Base-by-base conservation (phyloP, 345 rosid species). In the Eucalyptus grandis region DNA sequence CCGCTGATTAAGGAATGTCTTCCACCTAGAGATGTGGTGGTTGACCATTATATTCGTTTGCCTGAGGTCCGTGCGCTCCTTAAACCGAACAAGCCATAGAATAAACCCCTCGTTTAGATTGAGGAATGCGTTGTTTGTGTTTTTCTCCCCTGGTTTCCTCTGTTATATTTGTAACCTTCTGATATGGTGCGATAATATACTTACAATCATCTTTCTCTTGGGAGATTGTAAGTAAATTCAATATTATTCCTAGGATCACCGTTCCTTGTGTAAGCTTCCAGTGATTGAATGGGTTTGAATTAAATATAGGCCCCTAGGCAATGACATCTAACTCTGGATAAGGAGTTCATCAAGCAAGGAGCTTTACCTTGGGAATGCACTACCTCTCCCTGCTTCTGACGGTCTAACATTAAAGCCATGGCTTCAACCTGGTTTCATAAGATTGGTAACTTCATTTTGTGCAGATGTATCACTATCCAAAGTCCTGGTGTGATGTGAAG, bases 1-100 rank as follows among this genome's bases (percentile, higher is more conserved):
- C 91, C 93, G 4, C 19, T 88, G 12, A 87, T 94, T 69, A 91
- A 91, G 86, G 93, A 91, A 12, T 49, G 90, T 62, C 60, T 89
- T 62, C 94, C 94, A 14, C 69, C 91, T 2, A 90, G 93, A 80
- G 93, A 93, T 10, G 46, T 24, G 6, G 30, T 89, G 51, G 88
- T 90, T 49, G 34, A 88, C 31, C 13, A 90, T 86, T 50, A 87
- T 40, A 88, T 56, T 80, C 53, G 54, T 49, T 9, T 5, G 14
- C 56, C 4, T 89, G 13, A 54, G 34, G 87, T 53, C 54, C 88
- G 24, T 51, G 86, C 94, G 92, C 16, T 92, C 92, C 85, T 67
- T 53, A 44, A 62, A 30, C 54, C 91, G n/a, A 87, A 31, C 87
- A 49, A 88, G 53, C 86, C 89, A 16, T 89, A 60, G 43, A 87